Evolutionary conservation across 2,329 filamentous ascomycete species (phyloP).

Genomic region (Dendryphion nanum): DNA sequence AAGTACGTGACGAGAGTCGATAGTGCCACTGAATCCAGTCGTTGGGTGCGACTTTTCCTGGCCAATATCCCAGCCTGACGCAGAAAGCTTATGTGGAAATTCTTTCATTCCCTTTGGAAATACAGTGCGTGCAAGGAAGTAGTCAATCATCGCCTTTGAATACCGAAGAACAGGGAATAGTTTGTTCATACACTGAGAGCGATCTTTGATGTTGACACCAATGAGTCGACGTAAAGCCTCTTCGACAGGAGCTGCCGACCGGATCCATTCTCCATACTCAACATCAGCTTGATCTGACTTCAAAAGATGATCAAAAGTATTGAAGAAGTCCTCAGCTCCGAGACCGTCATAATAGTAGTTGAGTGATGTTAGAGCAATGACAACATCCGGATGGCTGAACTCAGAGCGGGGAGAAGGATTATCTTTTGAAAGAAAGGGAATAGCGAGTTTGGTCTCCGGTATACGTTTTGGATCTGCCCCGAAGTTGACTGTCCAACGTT

Average conservation of each 20-base stretch:
- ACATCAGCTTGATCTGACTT: conserved; percentile 52
- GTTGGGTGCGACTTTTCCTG: conserved; percentile 48
- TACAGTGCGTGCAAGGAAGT: conserved; percentile 58
- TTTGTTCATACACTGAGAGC: conserved; percentile 42
- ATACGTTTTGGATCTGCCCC: conserved; percentile 50
- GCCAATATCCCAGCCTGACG: conserved; percentile 69
- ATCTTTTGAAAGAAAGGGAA: conserved; percentile 67
- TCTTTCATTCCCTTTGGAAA: conserved; percentile 64
- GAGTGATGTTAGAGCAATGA: conserved; percentile 64
- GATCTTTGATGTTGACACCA: conserved; percentile 46
- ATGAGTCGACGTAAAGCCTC: conserved; percentile 39
- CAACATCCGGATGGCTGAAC: conserved; percentile 67
- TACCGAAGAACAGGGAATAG: conserved; percentile 56
- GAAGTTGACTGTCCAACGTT: conserved; percentile 66
- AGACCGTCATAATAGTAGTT: conserved; percentile 67
- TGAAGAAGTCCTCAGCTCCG: conserved; percentile 48
- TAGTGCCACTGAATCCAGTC: conserved; percentile 70
- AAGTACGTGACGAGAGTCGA: conserved; percentile 58
- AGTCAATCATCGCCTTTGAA: conserved; percentile 59
- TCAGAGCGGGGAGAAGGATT: conserved; percentile 62
- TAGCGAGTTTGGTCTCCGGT: conserved; percentile 52
- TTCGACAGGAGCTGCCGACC: conserved; percentile 14
- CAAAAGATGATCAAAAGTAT: conserved; percentile 48
- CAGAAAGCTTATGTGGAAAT: conserved; percentile 62
- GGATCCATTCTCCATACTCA: conserved; percentile 55